Evolutionary conservation across 108 stramenopile genomes (phyloP), one percentile per base, ranked within the genome.

Genomic region (Cyclostephanos invisitatus): DNA sequence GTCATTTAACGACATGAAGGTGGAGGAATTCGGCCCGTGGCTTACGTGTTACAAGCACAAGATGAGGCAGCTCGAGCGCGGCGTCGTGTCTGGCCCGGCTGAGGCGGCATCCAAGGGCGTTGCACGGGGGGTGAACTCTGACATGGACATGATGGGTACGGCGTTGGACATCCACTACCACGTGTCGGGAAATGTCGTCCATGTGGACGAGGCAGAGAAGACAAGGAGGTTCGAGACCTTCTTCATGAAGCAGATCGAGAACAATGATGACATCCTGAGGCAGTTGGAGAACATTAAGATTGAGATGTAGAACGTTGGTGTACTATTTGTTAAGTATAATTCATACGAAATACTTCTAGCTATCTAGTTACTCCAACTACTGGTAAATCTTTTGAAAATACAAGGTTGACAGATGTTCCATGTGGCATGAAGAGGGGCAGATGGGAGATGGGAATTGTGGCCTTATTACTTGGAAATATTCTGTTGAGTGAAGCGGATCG

Each of bases 131-230:
- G 67, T 48, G 18, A 66, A 40, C 21, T 63, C 50, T 20, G 47
- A 37, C n/a, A 25, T 55, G 53, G 79, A 75, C 20, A 63, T 59
- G 48, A 32, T 75, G 51, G 88, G 87, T 15, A 83, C 74, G 2
- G 90, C 87, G n/a, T 68, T 94, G 85, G 93, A 91, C 63, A 89
- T 94, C 69, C 93, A 94, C 57, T 94, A 86, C 64, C 85, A 86
- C 57, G 67, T 79, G 2, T 60, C 75, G 1, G 85, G 73, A 20
- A 83, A 87, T 50, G 80, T 86, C 24, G 89, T 91, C 17, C 90
- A 94, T 64, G 85, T 94, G 18, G 90, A 94, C 63, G 93, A 89
- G 74, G 89, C 93, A 2, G 93, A 94, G 65, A 91, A 91, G 77
- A 79, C 85, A 57, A 85, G 90, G 69, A 82, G 90, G 61, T 94